phyloP scores from a whole-genome alignment of 169 alveolate genomes.

The Perkinsus marinus region DNA sequence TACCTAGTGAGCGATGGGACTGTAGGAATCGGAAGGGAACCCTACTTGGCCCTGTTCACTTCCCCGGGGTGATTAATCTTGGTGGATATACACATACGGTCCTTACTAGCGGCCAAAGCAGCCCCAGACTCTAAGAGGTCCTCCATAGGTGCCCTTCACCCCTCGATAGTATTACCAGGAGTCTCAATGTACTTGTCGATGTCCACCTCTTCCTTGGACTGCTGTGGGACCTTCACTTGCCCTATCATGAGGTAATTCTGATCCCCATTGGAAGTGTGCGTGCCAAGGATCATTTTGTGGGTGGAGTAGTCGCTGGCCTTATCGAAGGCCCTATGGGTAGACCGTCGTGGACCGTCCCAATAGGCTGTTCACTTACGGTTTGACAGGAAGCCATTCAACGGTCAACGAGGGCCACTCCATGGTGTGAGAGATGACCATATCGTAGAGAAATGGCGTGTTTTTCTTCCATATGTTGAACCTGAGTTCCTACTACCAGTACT shows the following conservation, averaged over 20 bases:
- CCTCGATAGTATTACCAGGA: neutral
- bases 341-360: neutral
- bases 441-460: conserved; percentile 85
- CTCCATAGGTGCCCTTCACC: neutral
- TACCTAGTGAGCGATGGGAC: conserved; percentile 34
- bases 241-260: conserved; percentile 71
- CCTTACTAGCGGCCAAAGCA: neutral
- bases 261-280: conserved; percentile 79
- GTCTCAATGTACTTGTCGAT: neutral
- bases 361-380: neutral
- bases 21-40: neutral
- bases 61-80: conserved; percentile 50
- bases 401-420: conserved; percentile 94
- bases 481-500: neutral
- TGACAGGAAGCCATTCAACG: conserved; percentile 61
- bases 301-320: conserved; percentile 43
- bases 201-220: conserved; percentile 14
- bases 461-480: conserved; percentile 73
- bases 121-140: neutral
- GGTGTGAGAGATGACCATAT: conserved; percentile 71
- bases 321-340: conserved; percentile 22
- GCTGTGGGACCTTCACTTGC: conserved; percentile 48
- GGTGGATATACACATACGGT: neutral
- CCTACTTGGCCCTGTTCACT: conserved; percentile 45
- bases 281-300: conserved; percentile 72